These are phyloP conservation scores for Fusarium sp. DNA, from an alignment of 2,329 filamentous ascomycete species.

Conservation along the genomic window DNA sequence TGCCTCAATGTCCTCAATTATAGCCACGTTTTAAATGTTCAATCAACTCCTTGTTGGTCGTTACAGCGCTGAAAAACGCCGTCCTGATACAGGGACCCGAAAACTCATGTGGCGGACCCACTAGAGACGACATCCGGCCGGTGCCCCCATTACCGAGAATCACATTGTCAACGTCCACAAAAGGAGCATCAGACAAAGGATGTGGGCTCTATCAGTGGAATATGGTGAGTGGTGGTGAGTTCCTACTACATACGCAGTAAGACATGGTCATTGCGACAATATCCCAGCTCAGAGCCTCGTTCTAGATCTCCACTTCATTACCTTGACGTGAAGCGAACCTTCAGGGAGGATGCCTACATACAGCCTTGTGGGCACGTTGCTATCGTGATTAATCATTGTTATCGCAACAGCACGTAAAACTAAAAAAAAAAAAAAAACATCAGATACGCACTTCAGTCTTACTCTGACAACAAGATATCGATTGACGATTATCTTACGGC, in stretches of 20 bases:
- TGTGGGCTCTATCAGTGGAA: neutral
- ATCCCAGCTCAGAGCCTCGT: neutral
- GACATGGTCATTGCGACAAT: neutral
- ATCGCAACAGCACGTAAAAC: neutral
- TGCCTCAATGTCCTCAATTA: neutral
- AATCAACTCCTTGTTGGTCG: constrained; percentile 20
- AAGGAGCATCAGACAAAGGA: constrained; percentile 16
- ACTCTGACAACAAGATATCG: constrained; percentile 2
- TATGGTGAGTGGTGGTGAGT: too few species aligned
- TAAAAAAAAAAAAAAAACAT: neutral
- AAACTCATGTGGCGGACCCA: constrained; percentile 47
- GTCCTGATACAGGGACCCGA: constrained; percentile 42
- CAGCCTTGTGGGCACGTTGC: constrained; percentile 28
- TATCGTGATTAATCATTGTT: neutral
- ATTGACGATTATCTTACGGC: constrained; percentile 18
- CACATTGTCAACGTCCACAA: constrained; percentile 29
- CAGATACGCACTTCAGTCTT: neutral
- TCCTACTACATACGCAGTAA: neutral
- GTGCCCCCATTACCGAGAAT: constrained; percentile 43
- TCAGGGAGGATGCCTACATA: constrained; percentile 16
- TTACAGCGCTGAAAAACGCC: constrained; percentile 32
- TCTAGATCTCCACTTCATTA: neutral
- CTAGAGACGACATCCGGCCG: constrained; percentile 51
- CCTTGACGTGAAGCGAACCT: constrained; percentile 5
- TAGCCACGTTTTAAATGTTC: neutral